Evolutionary conservation across 257 asterid genomes (phyloP), one percentile per base, ranked within the genome.

Genomic region (Capsicum pubescens): DNA sequence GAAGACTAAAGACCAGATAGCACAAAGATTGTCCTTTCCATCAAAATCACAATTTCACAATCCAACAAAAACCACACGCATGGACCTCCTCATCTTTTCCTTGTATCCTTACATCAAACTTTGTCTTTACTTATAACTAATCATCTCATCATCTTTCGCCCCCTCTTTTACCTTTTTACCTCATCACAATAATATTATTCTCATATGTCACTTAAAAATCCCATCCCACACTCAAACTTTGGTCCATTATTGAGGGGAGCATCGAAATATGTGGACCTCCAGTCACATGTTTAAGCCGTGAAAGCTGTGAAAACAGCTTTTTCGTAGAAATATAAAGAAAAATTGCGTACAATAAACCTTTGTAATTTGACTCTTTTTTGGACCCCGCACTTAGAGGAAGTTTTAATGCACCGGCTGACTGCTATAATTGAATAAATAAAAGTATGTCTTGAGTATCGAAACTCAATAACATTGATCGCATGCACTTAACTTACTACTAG

Each of bases 1-100:
- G 86, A 85, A 66, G 72, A 3, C 7, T 56, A 66, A 26, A 26
- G 90, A 84, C 81, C 83, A 86, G 89, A 88, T 84, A 84, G 69
- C 44, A 50, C 56, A 36, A 80, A 86, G 84, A 90, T 89, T 88
- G 94, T 89, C 94, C 90, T 86, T 85, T 81, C 80, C 76, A 84
- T 82, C 86, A 42, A 60, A 50, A 83, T 82, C 84, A 66, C 52
- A 56, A 83, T 82, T 39, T 39, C 80, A 54, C 39, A 50, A 32
- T 58, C 80, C 10, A 82, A 82, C 63, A 80, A 83, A 48, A 57
- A 72, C 54, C 16, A 85, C 87, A 81, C 87, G 85, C 84, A 76
- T 82, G 87, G 86, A 48, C 63, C 84, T 69, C 79, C 79, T 16
- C 79, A 74, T 77, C 69, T 71, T 85, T 72, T 76, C 68, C 59